These are phyloP conservation scores for Nyctanthes arbortristis DNA, from an alignment of 257 asterid genomes.

Conservation along the genomic window DNA sequence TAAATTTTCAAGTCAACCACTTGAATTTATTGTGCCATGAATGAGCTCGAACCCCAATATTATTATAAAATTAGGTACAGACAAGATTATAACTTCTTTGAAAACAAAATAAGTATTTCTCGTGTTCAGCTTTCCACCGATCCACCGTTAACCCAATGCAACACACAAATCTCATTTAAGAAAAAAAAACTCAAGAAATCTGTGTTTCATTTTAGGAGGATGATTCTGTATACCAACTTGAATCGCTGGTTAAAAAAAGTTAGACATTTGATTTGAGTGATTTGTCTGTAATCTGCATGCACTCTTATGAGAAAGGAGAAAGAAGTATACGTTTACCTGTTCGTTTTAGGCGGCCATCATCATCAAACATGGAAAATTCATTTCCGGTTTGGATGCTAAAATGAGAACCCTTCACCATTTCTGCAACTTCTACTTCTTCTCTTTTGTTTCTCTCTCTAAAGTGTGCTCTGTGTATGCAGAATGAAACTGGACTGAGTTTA, in stretches of 20 bases:
- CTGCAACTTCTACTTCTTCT: neutral
- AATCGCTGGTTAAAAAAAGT: no score
- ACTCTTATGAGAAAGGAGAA: neutral
- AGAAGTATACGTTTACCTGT: no score
- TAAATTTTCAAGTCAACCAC: neutral
- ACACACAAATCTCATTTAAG: neutral
- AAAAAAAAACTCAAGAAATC: neutral
- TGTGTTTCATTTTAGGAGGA: no score
- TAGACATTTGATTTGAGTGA: no score
- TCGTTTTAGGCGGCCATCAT: conserved; percentile 41
- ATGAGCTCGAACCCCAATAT: neutral
- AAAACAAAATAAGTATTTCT: no score
- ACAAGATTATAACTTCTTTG: no score
- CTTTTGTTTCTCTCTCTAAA: neutral
- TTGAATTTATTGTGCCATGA: neutral
- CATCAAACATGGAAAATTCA: conserved; percentile 33
- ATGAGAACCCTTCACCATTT: conserved; percentile 21
- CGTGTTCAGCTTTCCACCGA: no score
- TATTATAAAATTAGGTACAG: neutral
- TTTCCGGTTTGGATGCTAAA: conserved; percentile 24
- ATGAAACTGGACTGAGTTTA: neutral
- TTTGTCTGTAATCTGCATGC: no score
- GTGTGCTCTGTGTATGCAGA: neutral
- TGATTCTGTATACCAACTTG: no score
- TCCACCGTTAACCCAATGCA: neutral